phyloP scores from a whole-genome alignment of 2,329 filamentous ascomycete species.

The Cercospora berteroae region DNA sequence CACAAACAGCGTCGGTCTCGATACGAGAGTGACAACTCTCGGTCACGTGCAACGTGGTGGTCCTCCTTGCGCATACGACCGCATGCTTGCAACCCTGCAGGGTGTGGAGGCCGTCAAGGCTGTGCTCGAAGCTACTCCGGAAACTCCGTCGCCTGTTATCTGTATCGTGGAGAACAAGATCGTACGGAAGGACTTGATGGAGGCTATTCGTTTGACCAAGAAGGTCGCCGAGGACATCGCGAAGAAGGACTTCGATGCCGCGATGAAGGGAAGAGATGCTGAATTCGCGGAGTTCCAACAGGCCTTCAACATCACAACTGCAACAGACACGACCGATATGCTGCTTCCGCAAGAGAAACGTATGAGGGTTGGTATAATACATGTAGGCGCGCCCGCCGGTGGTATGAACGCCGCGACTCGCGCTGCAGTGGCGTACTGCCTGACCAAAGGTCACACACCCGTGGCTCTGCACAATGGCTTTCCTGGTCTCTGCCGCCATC shows the following conservation, averaged over 20 bases:
- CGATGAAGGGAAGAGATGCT: slow-evolving; percentile 84
- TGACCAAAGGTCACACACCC: slow-evolving; percentile 87
- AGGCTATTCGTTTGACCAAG: slow-evolving; percentile 84
- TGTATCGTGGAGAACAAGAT: slow-evolving; percentile 98
- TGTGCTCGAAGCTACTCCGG: slow-evolving; percentile 82
- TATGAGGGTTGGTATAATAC: slow-evolving; percentile 93
- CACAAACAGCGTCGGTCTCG: slow-evolving; percentile 74
- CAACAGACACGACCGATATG: slow-evolving; percentile 69
- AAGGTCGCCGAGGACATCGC: slow-evolving; percentile 79
- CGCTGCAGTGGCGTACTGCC: slow-evolving; percentile 87
- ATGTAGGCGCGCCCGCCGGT: slow-evolving; percentile 92
- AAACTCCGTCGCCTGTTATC: slow-evolving; percentile 90
- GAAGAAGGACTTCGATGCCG: slow-evolving; percentile 78
- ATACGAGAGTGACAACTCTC: slow-evolving; percentile 91
- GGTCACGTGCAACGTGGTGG: slow-evolving; percentile 98
- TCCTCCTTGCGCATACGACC: slow-evolving; percentile 86
- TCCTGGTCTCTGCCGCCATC: slow-evolving; percentile 86
- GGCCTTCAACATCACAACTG: slow-evolving; percentile 87
- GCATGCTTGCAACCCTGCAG: slow-evolving; percentile 88
- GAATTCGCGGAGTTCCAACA: slow-evolving; percentile 92
- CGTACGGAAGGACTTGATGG: slow-evolving; percentile 79
- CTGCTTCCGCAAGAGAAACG: slow-evolving; percentile 71
- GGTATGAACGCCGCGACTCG: slow-evolving; percentile 98
- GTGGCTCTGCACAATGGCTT: slow-evolving; percentile 96
- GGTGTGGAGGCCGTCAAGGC: slow-evolving; percentile 92